Percentiles rank a stretch among this genome's conserved stretches.
Evolutionary conservation across 306 rosid genomes (phyloP).

Genomic region (Lathyrus sativus): DNA sequence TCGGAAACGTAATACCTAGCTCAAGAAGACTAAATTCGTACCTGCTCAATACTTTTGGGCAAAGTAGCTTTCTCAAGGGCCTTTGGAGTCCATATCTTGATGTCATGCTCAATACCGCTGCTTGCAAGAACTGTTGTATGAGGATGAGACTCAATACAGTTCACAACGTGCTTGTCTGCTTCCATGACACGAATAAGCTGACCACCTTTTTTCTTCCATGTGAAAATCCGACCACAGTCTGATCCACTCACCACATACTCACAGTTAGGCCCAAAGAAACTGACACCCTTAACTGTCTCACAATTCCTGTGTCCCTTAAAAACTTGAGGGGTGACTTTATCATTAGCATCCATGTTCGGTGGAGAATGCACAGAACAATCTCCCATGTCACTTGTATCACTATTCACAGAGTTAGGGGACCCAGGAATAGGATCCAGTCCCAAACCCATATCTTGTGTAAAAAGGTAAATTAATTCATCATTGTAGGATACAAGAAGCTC

Average conservation of each 20-base stretch:
- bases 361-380: conserved; percentile 46
- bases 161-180: conserved; percentile 80
- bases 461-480: conserved; percentile 79
- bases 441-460: conserved; percentile 81
- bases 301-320: conserved; percentile 82
- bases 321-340: conserved; percentile 61
- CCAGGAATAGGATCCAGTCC: conserved; percentile 60
- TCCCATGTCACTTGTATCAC: conserved; percentile 65
- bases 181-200: conserved; percentile 92
- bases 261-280: conserved; percentile 82
- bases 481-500: conserved; percentile 91
- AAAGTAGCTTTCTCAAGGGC: conserved; percentile 74
- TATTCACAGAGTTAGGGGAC: conserved; percentile 48
- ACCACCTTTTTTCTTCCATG: conserved; percentile 87
- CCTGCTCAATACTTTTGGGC: conserved; percentile 77
- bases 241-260: conserved; percentile 97
- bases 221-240: conserved; percentile 94
- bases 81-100: conserved; percentile 94
- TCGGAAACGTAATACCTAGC: conserved; percentile 30
- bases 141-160: conserved; percentile 94
- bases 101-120: conserved; percentile 83
- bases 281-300: conserved; percentile 91
- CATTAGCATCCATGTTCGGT: conserved; percentile 48
- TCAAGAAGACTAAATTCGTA: conserved; percentile 43
- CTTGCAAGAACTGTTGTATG: conserved; percentile 88